Conservation (phyloP, 2,329 filamentous ascomycete genomes). For the Arthrinium phaeospermum region DNA sequence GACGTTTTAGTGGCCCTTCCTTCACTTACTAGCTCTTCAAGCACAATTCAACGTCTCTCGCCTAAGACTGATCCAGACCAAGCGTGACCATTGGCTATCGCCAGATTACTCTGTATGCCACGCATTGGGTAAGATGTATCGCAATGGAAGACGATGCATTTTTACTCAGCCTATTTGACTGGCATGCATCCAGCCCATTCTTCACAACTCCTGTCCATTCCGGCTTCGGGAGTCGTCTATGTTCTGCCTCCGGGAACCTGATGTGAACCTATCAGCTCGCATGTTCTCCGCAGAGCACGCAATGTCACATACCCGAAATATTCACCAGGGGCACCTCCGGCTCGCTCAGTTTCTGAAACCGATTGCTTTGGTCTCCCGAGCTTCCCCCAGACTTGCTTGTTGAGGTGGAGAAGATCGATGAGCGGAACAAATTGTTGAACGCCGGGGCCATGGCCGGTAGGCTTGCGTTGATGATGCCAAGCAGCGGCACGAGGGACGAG, state of each 20-base stretch:
- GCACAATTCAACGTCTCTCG: neutral
- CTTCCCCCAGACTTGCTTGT: conserved; percentile 18
- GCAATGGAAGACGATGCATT: neutral
- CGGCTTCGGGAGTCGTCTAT: neutral
- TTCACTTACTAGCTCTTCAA: neutral
- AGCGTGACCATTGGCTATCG: too few species aligned
- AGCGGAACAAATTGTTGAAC: conserved; percentile 25
- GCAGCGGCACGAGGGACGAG: conserved; percentile 28
- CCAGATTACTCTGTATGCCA: too few species aligned
- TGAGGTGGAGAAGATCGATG: conserved; percentile 8
- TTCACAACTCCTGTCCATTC: neutral
- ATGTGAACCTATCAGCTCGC: neutral
- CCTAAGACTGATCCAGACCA: too few species aligned
- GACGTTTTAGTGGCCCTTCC: neutral
- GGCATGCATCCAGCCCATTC: neutral
- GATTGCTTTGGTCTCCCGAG: conserved; percentile 13
- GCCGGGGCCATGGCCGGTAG: conserved; percentile 30
- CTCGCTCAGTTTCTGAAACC: conserved; percentile 22
- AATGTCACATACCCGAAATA: conserved; percentile 17
- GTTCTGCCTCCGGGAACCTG: neutral
- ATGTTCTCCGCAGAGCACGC: neutral
- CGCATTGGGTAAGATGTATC: too few species aligned
- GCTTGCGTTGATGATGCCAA: conserved; percentile 35
- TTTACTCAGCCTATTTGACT: neutral
- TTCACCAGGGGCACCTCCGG: conserved; percentile 20